Conservation (phyloP, 2,329 filamentous ascomycete species). For the Aspergillus fumigatiaffinis region DNA sequence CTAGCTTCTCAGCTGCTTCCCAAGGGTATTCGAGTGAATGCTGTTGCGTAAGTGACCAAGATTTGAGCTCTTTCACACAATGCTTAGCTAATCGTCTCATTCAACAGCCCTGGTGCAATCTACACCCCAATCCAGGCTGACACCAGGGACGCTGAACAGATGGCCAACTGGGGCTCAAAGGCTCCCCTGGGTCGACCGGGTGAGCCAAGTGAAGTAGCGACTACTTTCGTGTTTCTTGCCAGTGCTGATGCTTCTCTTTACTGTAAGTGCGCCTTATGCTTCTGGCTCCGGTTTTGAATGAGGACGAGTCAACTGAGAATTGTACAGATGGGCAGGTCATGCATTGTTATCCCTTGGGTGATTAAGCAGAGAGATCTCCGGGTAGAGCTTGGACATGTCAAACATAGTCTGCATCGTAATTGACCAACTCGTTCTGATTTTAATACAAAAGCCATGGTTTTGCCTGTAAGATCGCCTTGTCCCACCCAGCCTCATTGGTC, state of each 20-base stretch:
- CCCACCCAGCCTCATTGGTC: slow-evolving; percentile 37
- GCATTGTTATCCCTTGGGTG: slow-evolving; percentile 33
- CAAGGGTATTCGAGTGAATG: slow-evolving; percentile 56
- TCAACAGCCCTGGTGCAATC: slow-evolving; percentile 23
- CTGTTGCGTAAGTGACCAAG: slow-evolving; percentile 29
- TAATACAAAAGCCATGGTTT: slow-evolving; percentile 36
- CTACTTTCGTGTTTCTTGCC: slow-evolving; percentile 36
- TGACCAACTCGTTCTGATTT: background rate
- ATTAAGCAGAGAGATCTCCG: slow-evolving; percentile 15
- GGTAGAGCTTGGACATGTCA: background rate
- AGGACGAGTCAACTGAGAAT: background rate
- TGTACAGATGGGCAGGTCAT: slow-evolving; percentile 32
- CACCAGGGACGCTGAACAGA: slow-evolving; percentile 28
- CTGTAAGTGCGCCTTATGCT: slow-evolving; percentile 21
- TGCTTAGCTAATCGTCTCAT: background rate
- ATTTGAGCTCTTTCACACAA: background rate
- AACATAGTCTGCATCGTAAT: background rate
- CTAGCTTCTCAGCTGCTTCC: slow-evolving; percentile 52
- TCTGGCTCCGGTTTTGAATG: background rate
- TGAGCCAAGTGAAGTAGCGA: slow-evolving; percentile 35
- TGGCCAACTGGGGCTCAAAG: slow-evolving; percentile 30
- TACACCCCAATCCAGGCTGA: slow-evolving; percentile 32
- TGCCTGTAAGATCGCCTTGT: slow-evolving; percentile 29
- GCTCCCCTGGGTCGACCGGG: slow-evolving; percentile 30
- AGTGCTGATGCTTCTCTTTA: slow-evolving; percentile 29